phyloP scores from a whole-genome alignment of 148 eudicot species.

The Arctostaphylos glauca region DNA sequence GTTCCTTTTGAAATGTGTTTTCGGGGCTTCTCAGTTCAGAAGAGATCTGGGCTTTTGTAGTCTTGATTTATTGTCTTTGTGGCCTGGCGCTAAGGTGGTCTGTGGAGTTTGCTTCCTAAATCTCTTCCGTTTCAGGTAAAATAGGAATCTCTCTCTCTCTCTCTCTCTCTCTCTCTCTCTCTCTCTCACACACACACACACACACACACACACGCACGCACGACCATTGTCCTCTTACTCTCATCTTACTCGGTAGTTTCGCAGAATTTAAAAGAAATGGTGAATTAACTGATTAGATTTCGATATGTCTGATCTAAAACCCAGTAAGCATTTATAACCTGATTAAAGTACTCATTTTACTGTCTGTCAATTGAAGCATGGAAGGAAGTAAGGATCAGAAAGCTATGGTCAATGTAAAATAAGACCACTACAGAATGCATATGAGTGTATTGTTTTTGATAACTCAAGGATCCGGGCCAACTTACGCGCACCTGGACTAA shows the following conservation, averaged over 20 bases:
- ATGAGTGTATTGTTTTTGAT: background rate
- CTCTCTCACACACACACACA: background rate
- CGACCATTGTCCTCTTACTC: background rate
- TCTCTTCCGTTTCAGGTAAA: constrained; percentile 22
- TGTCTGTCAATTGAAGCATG: background rate
- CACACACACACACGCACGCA: background rate
- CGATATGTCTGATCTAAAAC: constrained; percentile 4
- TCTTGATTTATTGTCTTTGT: constrained; percentile 5
- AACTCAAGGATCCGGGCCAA: too few species aligned
- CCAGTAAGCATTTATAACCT: background rate
- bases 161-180: background rate
- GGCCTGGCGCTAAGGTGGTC: background rate
- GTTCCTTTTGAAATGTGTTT: constrained; percentile 16
- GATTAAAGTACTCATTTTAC: background rate
- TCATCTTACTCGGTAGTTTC: too few species aligned
- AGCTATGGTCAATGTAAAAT: background rate
- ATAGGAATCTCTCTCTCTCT: constrained; percentile 6
- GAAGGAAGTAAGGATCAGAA: background rate
- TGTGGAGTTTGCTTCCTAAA: background rate
- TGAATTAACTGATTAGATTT: background rate
- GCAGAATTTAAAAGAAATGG: background rate
- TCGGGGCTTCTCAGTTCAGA: constrained; percentile 5
- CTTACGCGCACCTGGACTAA: too few species aligned
- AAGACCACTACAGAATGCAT: background rate
- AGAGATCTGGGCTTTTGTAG: constrained; percentile 22